Base-by-base conservation (phyloP, 352 stramenopile genomes). In the Globisporangium uncinulatum region DNA sequence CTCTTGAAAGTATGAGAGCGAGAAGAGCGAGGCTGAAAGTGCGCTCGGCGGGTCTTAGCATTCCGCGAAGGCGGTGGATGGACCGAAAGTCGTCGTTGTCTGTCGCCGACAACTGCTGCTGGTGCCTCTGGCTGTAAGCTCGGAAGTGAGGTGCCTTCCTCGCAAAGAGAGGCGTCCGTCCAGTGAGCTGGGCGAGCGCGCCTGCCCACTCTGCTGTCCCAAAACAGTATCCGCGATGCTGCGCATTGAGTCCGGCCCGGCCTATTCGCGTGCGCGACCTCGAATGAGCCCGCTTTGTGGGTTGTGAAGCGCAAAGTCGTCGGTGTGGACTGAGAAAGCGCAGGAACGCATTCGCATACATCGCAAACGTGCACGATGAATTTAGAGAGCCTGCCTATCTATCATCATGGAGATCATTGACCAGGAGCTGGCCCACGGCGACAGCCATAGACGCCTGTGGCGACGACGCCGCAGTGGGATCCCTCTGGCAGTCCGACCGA, bases 401-500 rank as follows among this genome's bases (percentile, higher is more conserved):
- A 29, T 29, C 24, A 29, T 29, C 24, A 29, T 29, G 24, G 24
- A 46, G 31, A 29, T 45, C 13, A 20, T 36, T 21, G 20, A 9
- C 4, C 10, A 14, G 52, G 52, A 6, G 31, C 46, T 47, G 56
- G 29, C 20, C 21, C 34, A 0, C 10, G 11, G 4, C 20, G 41
- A 11, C 56, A 62, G 14, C 56, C 56, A 32, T 56, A 62, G 48
- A 57, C 37, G 1, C 56, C 56, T 14, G 56, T 51, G 29, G 20
- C n/a, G 8, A 62, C 48, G 31, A 56, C 17, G 29, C 47, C 56
- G 31, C 56, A 62, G 37, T 55, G 17, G 2, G 48, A 62, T 0
- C 47, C 56, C 6, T 21, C 0, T 1, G 36, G 46, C 11, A 62
- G 56, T 7, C 48, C 48, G 11, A 29, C 19, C n/a, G 55, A 31